Percentiles rank a stretch among this genome's conserved stretches.
These are phyloP conservation scores for Aspergillus haitiensis DNA, from an alignment of 495 filamentous ascomycete species.

Conservation along the genomic window DNA sequence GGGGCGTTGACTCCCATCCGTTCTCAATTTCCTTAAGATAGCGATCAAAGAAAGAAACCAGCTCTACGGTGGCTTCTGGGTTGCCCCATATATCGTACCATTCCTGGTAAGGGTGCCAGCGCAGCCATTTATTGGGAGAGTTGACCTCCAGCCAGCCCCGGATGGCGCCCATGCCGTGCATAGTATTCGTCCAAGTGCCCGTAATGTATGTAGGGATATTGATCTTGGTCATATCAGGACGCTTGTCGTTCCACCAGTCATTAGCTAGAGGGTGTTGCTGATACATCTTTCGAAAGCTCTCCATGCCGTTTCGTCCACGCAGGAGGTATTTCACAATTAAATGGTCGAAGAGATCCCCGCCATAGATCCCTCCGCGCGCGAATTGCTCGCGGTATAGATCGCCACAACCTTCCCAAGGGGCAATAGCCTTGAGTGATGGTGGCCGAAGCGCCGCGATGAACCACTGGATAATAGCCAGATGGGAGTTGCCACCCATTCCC, in stretches of 20 bases:
- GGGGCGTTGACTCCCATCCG: constrained; percentile 43
- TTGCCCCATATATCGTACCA: constrained; percentile 43
- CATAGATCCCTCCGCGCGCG: constrained; percentile 35
- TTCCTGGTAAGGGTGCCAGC: constrained; percentile 36
- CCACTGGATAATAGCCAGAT: constrained; percentile 46
- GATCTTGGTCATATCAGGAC: constrained; percentile 26
- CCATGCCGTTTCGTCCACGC: constrained; percentile 28
- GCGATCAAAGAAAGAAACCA: constrained; percentile 39
- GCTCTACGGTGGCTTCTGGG: constrained; percentile 28
- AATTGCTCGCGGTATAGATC: constrained; percentile 48
- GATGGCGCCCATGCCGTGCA: constrained; percentile 42
- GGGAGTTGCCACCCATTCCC: constrained; percentile 46
- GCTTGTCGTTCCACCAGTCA: constrained; percentile 35
- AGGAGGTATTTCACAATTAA: constrained; percentile 35
- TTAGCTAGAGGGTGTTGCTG: constrained; percentile 22
- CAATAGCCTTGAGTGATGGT: constrained; percentile 44
- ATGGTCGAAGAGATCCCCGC: constrained; percentile 30
- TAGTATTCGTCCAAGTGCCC: constrained; percentile 31
- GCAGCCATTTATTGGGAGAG: constrained; percentile 31
- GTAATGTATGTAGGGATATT: constrained; percentile 30
- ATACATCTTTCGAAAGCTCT: constrained; percentile 36
- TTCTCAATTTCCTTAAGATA: constrained; percentile 42
- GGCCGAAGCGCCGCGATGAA: constrained; percentile 40
- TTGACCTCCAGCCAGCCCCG: constrained; percentile 35
- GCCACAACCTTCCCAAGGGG: constrained; percentile 49